Conservation (phyloP, 2,329 filamentous ascomycete genomes). For the Aschersonia sp. region DNA sequence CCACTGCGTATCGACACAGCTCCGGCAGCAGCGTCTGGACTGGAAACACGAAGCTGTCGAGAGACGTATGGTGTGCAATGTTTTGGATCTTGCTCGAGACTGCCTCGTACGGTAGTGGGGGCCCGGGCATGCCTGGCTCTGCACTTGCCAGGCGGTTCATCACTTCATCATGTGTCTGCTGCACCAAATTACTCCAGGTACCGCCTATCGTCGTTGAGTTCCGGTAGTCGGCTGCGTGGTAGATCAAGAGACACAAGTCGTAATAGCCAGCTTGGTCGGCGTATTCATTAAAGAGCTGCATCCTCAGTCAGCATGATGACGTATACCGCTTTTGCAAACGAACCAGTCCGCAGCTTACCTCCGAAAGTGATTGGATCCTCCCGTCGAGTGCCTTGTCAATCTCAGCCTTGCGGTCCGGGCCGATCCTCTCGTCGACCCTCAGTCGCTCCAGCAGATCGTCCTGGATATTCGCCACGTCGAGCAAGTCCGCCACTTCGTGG, state of each 20-base stretch:
- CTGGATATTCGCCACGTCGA: conserved; percentile 91
- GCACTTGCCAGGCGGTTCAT: conserved; percentile 29
- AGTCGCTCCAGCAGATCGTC: conserved; percentile 77
- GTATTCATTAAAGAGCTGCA: conserved; percentile 79
- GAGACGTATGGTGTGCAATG: conserved; percentile 49
- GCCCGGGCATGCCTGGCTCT: conserved; percentile 19
- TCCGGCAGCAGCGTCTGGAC: conserved; percentile 45
- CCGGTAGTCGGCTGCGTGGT: conserved; percentile 80
- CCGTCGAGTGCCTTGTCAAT: conserved; percentile 60
- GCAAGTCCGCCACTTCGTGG: conserved; percentile 69
- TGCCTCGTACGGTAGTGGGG: conserved; percentile 51
- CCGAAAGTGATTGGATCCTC: conserved; percentile 60
- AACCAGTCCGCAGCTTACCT: conserved; percentile 37
- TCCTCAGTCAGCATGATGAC: background rate
- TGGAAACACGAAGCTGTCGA: conserved; percentile 53
- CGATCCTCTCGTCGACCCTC: conserved; percentile 55
- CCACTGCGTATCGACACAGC: conserved; percentile 46
- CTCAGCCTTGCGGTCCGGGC: conserved; percentile 44
- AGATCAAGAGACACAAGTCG: conserved; percentile 86
- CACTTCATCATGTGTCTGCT: conserved; percentile 49
- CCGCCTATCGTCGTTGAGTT: conserved; percentile 70
- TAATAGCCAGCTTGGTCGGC: conserved; percentile 86
- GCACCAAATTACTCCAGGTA: conserved; percentile 74
- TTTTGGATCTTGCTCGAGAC: conserved; percentile 49
- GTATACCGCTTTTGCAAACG: no score